Percentiles rank a stretch among this genome's conserved stretches.
Evolutionary conservation across 345 rosid species (phyloP).

Genomic region (Erodium maritimum): DNA sequence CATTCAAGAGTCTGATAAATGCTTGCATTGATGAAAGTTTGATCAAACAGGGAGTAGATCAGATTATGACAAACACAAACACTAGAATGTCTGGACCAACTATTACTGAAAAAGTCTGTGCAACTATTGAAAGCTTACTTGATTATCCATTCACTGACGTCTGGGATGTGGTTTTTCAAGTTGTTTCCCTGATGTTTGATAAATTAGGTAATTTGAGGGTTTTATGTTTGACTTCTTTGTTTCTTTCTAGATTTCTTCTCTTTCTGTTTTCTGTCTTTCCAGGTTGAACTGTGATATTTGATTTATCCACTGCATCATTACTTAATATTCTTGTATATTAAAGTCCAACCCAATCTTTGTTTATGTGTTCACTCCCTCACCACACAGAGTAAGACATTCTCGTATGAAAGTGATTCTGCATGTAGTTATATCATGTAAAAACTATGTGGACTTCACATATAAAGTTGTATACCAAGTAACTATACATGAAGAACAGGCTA

Average conservation of each 20-base stretch:
- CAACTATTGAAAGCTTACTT: slow-evolving; percentile 67
- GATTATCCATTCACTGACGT: slow-evolving; percentile 63
- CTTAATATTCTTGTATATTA: background rate
- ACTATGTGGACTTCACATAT: background rate
- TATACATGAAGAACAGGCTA: background rate
- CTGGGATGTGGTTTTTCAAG: slow-evolving; percentile 80
- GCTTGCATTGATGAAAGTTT: slow-evolving; percentile 66
- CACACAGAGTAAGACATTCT: background rate
- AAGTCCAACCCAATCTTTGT: background rate
- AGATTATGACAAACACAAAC: slow-evolving; percentile 24
- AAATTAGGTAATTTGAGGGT: slow-evolving; percentile 48
- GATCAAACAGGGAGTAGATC: slow-evolving; percentile 62
- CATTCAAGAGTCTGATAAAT: slow-evolving; percentile 56
- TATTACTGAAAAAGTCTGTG: slow-evolving; percentile 65
- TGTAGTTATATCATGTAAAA: background rate
- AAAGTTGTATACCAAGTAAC: background rate
- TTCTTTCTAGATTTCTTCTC: background rate
- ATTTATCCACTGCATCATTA: background rate
- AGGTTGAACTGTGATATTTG: background rate
- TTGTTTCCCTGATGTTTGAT: slow-evolving; percentile 64
- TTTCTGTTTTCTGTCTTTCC: background rate
- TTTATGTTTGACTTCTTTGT: background rate
- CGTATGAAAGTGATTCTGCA: background rate
- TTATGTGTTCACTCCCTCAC: background rate
- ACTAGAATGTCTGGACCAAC: slow-evolving; percentile 59